Base-by-base conservation (phyloP, 2,329 filamentous ascomycete genomes). In the Sarocladiaceae sp. region DNA sequence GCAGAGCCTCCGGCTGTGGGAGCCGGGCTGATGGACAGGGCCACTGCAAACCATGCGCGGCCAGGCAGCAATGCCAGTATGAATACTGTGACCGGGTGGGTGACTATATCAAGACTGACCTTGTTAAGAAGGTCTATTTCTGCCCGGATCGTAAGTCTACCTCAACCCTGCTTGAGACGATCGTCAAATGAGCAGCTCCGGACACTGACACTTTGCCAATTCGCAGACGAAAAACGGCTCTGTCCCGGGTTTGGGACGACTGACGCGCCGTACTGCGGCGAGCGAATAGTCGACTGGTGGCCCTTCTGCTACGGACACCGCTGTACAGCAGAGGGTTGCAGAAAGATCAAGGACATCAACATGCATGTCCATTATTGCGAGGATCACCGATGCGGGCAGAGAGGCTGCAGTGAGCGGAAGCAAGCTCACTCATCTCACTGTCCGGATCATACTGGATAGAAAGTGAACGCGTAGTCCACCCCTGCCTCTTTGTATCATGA, bases 291-390 rank as follows among this genome's bases (percentile, higher is more conserved):
- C 29, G 56, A 61, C 47, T 50, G 28, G 40, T 10, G 62, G 1
- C 52, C 50, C n/a, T 61, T 60, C 53, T 68, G 66, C 48, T 35
- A 52, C 11, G 56, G 60, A 23, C 66, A 68, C 53, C 57, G 63
- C 46, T 68, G 66, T 53, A 54, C 55, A 15, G 48, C 57, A 20
- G 49, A 52, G 1, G 54, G 53, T 7, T 68, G 65, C 53, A 47
- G 56, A 1, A 56, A 54, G 36, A 28, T 39, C 12, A 60, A 55
- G 29, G 54, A 54, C 3, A 10, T 48, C 10, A 59, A 59, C 7
- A 42, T 54, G 1, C 59, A 58, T 51, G 67, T 66, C 54, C 42
- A 35, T 31, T 57, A 54, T 23, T 53, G 52, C 37, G 39, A 54
- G 37, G 52, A 47, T n/a, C 47, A 51, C 52, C 17, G 28, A 48